These are phyloP conservation scores for Spizellomyces punctatus DNA, from an alignment of 192 early-diverging fungal genomes.

Conservation along the genomic window DNA sequence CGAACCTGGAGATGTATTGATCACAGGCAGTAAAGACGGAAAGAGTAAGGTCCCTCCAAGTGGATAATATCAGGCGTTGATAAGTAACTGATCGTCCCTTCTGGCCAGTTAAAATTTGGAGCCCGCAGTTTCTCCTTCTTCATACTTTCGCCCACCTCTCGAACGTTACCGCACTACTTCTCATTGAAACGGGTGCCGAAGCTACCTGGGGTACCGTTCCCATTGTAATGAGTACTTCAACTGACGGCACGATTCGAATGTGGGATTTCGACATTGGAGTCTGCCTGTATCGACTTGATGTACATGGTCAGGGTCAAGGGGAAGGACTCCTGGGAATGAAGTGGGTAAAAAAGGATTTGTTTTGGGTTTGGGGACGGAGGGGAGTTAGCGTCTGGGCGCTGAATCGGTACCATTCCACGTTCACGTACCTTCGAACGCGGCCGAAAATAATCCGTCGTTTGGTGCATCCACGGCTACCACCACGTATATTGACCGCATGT, in stretches of 20 bases:
- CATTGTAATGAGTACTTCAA: conserved; percentile 34
- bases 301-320: neutral
- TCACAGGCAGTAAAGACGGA: conserved; percentile 53
- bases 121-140: conserved; percentile 36
- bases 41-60: conserved; percentile 31
- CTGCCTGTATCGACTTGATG: conserved; percentile 33
- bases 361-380: conserved; percentile 24
- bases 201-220: conserved; percentile 16
- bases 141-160: conserved; percentile 42
- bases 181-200: conserved; percentile 10
- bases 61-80: neutral
- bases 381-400: conserved; percentile 41
- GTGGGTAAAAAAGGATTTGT: conserved; percentile 36
- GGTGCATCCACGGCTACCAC: conserved; percentile 14
- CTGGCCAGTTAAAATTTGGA: conserved; percentile 59
- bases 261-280: conserved; percentile 52
- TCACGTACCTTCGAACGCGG: conserved; percentile 20
- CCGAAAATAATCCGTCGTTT: neutral
- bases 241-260: conserved; percentile 48
- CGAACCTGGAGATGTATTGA: conserved; percentile 42
- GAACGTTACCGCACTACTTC: conserved; percentile 44
- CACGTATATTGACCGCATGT: conserved; percentile 39
- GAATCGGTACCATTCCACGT: conserved; percentile 37
- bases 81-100: too few relatives aligned
- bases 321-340: conserved; percentile 24